These are phyloP conservation scores for Heliamphora exappendiculata DNA, from an alignment of 148 eudicot genomes.

Conservation along the genomic window DNA sequence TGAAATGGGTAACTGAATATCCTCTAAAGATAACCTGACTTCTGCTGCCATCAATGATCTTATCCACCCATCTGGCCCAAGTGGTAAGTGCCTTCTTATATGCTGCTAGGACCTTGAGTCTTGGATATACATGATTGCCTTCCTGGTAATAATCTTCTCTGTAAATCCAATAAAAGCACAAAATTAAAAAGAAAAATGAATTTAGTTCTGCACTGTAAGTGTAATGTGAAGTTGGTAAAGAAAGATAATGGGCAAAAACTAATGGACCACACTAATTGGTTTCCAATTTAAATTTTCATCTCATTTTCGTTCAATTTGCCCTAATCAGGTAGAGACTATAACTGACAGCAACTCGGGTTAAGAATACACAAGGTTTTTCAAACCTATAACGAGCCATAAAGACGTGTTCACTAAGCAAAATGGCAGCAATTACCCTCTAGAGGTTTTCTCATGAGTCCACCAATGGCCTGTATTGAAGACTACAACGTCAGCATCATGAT, in stretches of 20 bases:
- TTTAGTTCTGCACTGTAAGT: background rate
- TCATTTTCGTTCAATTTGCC: background rate
- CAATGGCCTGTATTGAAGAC: conserved; percentile 95
- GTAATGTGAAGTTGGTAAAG: background rate
- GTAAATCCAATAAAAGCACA: conserved; percentile 14
- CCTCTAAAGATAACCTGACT: conserved; percentile 82
- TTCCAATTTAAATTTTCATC: background rate
- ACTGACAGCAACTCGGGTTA: background rate
- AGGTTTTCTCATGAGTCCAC: conserved; percentile 98
- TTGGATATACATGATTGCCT: conserved; percentile 60
- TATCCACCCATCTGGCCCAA: conserved; percentile 87
- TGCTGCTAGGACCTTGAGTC: conserved; percentile 67
- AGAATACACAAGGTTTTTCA: background rate
- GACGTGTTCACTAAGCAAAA: background rate
- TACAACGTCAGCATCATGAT: conserved; percentile 74
- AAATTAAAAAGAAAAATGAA: background rate
- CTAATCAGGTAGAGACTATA: background rate
- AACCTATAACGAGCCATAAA: background rate
- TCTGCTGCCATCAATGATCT: conserved; percentile 45
- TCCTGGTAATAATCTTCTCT: conserved; percentile 91
- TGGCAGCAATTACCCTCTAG: conserved; percentile 49
- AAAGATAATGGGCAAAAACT: background rate
- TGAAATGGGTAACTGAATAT: conserved; percentile 78
- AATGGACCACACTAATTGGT: background rate
- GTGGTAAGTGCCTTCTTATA: conserved; percentile 72